Evolutionary conservation across 352 stramenopile species (phyloP), one percentile per base, ranked within the genome.

Genomic region (Thalassiosira allenii): DNA sequence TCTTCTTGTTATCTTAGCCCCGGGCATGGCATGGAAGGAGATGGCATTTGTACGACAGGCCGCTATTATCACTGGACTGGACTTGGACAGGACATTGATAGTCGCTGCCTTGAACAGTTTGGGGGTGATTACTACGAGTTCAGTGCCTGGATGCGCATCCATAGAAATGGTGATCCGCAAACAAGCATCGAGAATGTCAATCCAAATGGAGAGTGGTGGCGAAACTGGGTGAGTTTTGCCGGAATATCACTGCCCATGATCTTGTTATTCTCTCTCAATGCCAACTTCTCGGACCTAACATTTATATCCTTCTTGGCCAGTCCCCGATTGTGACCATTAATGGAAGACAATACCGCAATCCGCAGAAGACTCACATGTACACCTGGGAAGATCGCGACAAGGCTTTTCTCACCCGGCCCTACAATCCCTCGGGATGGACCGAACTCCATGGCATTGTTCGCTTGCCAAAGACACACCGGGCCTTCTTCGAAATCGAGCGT

Each of bases 11-110:
- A n/a, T n/a, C n/a, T n/a, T n/a, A n/a, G n/a, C 5, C 20, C 41
- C 22, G 43, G 49, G 3, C 41, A 23, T 17, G 75, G 68, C 43
- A 59, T 70, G 11, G 61, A 79, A 63, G 64, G 67, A 40, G 70
- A 88, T 76, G 75, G 70, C 14, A 70, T 88, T 53, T 11, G 30
- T 53, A 85, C 67, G n/a, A 49, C 41, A 3, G 47, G 73, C 29
- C 75, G 75, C 51, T 23, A 17, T 0, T 2, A n/a, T 27, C 44
- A 63, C 32, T 88, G 56, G 59, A 74, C 69, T 9, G 81, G 81
- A 23, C n/a, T 83, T 51, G 81, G 69, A 20, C 81, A 88, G 25
- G 54, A 75, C 37, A 59, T 88, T 25, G 77, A 85, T 37, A 78
- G 37, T 23, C 72, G 77, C 2, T 88, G 81, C 41, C 22, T 76